Percentiles rank a stretch among this genome's conserved stretches.
These are phyloP conservation scores for Cytospora piceae DNA, from an alignment of 2,329 filamentous ascomycete species.

Conservation along the genomic window DNA sequence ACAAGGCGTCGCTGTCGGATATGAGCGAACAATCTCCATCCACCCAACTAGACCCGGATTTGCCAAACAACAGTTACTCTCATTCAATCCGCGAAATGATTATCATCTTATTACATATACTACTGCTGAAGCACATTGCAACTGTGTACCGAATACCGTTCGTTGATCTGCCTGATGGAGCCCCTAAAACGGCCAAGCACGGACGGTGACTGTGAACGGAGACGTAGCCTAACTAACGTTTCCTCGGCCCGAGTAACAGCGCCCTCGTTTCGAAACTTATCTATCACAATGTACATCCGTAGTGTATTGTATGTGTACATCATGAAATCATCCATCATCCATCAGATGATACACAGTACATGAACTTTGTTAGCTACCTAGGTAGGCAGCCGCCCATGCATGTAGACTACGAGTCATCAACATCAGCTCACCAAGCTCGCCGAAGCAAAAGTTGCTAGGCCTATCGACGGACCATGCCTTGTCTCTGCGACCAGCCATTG, in stretches of 20 bases:
- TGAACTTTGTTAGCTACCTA: no score
- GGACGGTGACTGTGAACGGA: conserved; percentile 5
- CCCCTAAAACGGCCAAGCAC: no score
- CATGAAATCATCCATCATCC: no score
- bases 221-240: conserved; percentile 4
- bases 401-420: conserved; percentile 12
- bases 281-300: no score
- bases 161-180: no score
- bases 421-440: not conserved
- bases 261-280: no score
- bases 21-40: conserved; percentile 10
- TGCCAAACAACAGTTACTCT: not conserved
- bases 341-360: no score
- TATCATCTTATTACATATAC: conserved; percentile 16
- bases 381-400: no score
- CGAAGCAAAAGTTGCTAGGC: not conserved
- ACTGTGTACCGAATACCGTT: not conserved
- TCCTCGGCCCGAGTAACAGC: not conserved
- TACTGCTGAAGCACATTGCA: not conserved
- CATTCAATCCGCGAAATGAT: conserved; percentile 4
- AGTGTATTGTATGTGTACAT: no score
- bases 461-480: conserved; percentile 11
- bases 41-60: not conserved
- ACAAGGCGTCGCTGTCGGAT: conserved; percentile 7
- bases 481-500: not conserved